These are phyloP conservation scores for Chlamydomonas eustigma DNA, from an alignment of 139 green algal species.

Conservation along the genomic window DNA sequence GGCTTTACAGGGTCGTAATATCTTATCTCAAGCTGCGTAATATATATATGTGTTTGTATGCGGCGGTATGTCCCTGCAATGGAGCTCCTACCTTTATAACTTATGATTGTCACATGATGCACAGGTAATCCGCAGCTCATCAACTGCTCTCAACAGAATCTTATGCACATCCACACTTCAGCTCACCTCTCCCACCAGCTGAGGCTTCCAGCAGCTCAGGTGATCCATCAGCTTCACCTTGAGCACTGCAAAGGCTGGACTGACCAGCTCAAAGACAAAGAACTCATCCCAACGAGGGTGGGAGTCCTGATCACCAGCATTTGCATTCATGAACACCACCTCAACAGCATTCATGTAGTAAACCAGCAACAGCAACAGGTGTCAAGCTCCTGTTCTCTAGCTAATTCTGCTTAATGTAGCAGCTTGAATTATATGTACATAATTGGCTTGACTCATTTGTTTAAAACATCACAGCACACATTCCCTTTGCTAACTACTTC, in stretches of 20 bases:
- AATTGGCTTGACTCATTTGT: conserved; percentile 5
- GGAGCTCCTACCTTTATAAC: too few species aligned
- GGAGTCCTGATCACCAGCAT: not conserved
- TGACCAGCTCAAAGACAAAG: conserved; percentile 37
- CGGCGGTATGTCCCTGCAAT: too few species aligned
- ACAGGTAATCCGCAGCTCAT: too few species aligned
- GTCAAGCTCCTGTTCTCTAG: not conserved
- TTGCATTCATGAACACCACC: not conserved
- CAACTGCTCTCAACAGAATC: too few species aligned
- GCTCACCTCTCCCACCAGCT: conserved; percentile 17
- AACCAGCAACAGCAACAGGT: not conserved
- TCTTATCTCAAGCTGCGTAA: too few species aligned
- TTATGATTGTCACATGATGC: too few species aligned
- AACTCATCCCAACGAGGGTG: conserved; percentile 43
- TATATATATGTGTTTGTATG: too few species aligned
- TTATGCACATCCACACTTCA: conserved; percentile 27
- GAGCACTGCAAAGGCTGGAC: conserved; percentile 37
- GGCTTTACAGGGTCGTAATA: too few species aligned
- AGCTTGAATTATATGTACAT: too few species aligned
- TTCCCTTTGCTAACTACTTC: too few species aligned
- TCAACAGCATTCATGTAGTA: not conserved
- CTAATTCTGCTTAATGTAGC: not conserved
- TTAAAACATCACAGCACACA: too few species aligned
- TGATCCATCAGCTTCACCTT: conserved; percentile 43
- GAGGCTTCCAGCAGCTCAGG: conserved; percentile 29